Percentiles rank a stretch among this genome's conserved stretches.
These are phyloP conservation scores for Lavandula angustifolia DNA, from an alignment of 257 asterid species.

Conservation along the genomic window DNA sequence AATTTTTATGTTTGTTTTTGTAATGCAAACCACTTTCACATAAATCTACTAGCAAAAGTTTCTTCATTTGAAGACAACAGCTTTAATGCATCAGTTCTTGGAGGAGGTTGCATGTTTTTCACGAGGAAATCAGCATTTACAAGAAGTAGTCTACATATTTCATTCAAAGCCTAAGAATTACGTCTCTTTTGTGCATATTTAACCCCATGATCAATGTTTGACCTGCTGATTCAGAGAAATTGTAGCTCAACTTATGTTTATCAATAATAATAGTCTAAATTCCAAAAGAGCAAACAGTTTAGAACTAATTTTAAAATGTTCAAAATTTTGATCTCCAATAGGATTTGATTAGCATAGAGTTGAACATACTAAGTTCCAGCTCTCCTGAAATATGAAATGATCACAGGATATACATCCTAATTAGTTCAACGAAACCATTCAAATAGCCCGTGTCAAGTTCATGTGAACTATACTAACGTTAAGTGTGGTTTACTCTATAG, in stretches of 20 bases:
- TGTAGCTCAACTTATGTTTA: not conserved
- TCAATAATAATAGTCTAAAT: not conserved
- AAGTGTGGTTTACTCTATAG: not conserved
- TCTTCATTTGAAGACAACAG: constrained; percentile 5
- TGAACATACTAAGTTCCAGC: not conserved
- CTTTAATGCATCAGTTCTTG: constrained; percentile 6
- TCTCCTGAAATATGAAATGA: not conserved
- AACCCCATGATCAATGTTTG: not conserved
- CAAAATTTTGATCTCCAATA: not conserved
- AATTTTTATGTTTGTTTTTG: not conserved
- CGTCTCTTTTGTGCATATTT: not conserved
- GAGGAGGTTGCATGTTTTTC: not conserved
- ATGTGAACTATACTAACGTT: not conserved
- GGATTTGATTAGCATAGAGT: not conserved
- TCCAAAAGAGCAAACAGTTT: not conserved
- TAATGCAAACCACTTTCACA: not conserved
- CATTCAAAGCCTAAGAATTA: not conserved
- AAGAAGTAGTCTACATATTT: not conserved
- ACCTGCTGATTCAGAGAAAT: not conserved
- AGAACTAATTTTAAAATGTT: not conserved
- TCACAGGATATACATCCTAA: not conserved
- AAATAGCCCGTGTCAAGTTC: constrained; percentile 4
- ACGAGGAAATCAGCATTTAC: not conserved
- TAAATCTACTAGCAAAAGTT: not conserved
- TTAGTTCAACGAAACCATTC: not conserved